Evolutionary conservation across 176 grass and related monocot species (phyloP), one percentile per base, ranked within the genome.

Genomic region (Puccinellia tenuiflora): DNA sequence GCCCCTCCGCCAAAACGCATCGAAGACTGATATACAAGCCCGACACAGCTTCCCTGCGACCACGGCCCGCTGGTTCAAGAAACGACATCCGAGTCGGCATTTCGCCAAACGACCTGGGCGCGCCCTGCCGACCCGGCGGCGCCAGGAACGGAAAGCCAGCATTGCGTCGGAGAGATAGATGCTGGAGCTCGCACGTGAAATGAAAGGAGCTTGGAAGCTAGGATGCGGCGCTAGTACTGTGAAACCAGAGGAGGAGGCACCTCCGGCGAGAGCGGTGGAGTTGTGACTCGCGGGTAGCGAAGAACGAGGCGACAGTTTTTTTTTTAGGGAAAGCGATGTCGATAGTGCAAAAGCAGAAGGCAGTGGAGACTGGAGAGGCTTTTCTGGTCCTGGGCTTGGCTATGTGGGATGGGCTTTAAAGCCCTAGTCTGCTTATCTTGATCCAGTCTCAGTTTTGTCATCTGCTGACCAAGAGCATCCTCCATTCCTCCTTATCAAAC

Each of bases 101-200:
- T 79, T 53, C 55, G 38, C 77, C 75, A 55, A 84, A 79, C 75
- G 53, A 25, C 75, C 21, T 15, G 66, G 31, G 64, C 6, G 46
- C 37, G 37, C 21, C 0, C 67, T 42, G 66, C 9, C 66, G 57
- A 30, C n/a, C n/a, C n/a, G n/a, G n/a, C n/a, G 42, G 12, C 40
- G 12, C 38, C 7, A 5, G 9, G 42, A 0, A 43, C 0, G 9
- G 13, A 2, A 2, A 3, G 42, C 42, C 11, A 12, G 42, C 42
- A 45, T 45, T 45, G 33, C 33, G 33, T 89, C 53, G 3, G 53
- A 11, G 7, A 7, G 53, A 24, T 55, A 3, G 20, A 25, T 1
- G 54, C n/a, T 24, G 2, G 7, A n/a, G n/a, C n/a, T n/a, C n/a
- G n/a, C n/a, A n/a, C n/a, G n/a, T n/a, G n/a, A n/a, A n/a, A n/a